Percentiles rank a stretch among this genome's conserved stretches.
Evolutionary conservation across 2,329 filamentous ascomycete genomes (phyloP).

Genomic region (Fusarium incarnatum): DNA sequence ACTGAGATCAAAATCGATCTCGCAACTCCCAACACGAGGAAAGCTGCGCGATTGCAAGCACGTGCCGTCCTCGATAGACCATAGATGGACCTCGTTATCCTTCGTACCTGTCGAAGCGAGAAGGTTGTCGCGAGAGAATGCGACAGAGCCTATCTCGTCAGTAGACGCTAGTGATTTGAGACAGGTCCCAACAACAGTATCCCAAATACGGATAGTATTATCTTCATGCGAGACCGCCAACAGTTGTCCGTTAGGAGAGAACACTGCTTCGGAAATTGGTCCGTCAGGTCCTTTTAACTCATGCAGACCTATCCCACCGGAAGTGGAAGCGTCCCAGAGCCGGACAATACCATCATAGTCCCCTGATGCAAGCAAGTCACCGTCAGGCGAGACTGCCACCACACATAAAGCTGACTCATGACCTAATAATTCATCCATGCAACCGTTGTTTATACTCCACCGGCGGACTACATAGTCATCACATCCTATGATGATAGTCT

Average conservation of each 20-base stretch:
- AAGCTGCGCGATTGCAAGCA: not conserved
- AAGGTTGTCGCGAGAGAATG: not conserved
- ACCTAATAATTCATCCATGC: not conserved
- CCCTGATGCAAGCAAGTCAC: not conserved
- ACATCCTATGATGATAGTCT: not conserved
- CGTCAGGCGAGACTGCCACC: not conserved
- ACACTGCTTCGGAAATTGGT: accelerated
- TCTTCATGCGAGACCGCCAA: not conserved
- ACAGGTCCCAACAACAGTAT: not conserved
- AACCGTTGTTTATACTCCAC: not conserved
- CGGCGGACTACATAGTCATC: not conserved
- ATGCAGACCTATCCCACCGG: not conserved
- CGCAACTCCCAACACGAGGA: not conserved
- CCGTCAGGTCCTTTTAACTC: not conserved
- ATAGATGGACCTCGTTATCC: too few species aligned
- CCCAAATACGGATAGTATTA: not conserved
- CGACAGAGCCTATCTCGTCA: not conserved
- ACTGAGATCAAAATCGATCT: not conserved
- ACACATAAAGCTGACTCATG: not conserved
- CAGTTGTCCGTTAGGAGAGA: not conserved
- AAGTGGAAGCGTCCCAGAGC: not conserved
- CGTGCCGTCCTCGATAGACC: not conserved
- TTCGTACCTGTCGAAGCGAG: not conserved
- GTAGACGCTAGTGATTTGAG: not conserved
- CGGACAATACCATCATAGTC: not conserved